Evolutionary conservation across 345 rosid genomes (phyloP), one percentile per base, ranked within the genome.

Genomic region (Linum trigynum): DNA sequence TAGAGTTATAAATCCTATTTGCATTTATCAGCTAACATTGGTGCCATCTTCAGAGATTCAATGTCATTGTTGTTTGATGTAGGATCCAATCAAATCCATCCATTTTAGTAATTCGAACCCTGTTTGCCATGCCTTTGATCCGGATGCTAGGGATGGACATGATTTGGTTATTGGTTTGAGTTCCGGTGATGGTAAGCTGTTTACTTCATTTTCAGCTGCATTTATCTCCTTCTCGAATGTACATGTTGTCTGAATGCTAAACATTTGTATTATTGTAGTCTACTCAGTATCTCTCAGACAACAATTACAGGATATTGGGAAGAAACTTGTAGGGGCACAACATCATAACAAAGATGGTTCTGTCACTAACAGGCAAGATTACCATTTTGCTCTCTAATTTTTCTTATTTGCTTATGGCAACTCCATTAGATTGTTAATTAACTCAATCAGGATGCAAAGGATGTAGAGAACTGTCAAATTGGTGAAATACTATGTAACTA

Each of bases 41-140:
- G 55, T 43, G 68, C 55, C 73, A 67, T 66, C 51, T 67, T 72
- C 62, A 59, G 67, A 67, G 60, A 55, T 67, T 57, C 36, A 57
- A 37, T 32, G 61, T 3, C 10, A 5, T 57, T 70, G 51, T 38
- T 66, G 66, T 74, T 72, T 65, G 40, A 70, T 84, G 76, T 72
- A 95, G 99, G 99, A 95, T 80, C 97, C 99, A 7, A 82, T 95
- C 74, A 95, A 95, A 81, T 84, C 99, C 62, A 87, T 95, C 76
- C 96, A 91, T 81, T 91, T 95, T 75, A 87, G 92, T 77, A 95
- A 85, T 67, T 85, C 92, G 8, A 89, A 87, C 67, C 99, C 98
- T 12, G 86, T 91, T 64, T 95, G 97, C 76, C 99, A 95, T 71
- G 87, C 98, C 57, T 95, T 91, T 76, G 96, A 95, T 78, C 89